Conservation (phyloP, 345 rosid species). For the Populus davidiana region DNA sequence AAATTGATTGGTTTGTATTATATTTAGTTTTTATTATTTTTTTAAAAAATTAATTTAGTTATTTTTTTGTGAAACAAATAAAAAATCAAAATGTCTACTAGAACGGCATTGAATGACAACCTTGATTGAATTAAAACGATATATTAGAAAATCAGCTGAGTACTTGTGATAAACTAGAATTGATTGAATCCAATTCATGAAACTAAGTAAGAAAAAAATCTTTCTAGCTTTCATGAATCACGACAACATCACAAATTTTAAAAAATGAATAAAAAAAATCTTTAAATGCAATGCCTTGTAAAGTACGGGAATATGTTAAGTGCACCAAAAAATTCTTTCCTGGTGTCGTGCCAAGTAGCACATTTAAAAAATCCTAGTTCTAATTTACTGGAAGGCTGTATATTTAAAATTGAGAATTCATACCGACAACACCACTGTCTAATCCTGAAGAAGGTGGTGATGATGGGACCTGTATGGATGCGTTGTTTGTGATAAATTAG, state of each 20-base stretch:
- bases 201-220: background rate
- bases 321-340: background rate
- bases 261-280: background rate
- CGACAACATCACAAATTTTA: background rate
- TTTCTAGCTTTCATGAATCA: background rate
- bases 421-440: background rate
- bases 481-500: background rate
- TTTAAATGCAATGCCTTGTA: background rate
- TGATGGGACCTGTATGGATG: constrained; percentile 1
- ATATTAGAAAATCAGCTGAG: background rate
- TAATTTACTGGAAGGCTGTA: background rate
- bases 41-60: too few relatives aligned
- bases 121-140: too few relatives aligned
- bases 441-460: background rate
- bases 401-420: background rate
- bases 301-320: background rate
- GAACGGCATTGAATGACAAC: too few relatives aligned
- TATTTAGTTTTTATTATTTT: too few relatives aligned
- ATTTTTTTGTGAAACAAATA: too few relatives aligned
- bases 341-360: background rate
- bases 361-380: background rate
- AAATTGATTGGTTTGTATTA: too few relatives aligned
- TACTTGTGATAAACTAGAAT: background rate
- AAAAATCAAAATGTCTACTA: too few relatives aligned
- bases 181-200: background rate